Base-by-base conservation (phyloP, 2,329 filamentous ascomycete genomes). In the Alternaria atra region DNA sequence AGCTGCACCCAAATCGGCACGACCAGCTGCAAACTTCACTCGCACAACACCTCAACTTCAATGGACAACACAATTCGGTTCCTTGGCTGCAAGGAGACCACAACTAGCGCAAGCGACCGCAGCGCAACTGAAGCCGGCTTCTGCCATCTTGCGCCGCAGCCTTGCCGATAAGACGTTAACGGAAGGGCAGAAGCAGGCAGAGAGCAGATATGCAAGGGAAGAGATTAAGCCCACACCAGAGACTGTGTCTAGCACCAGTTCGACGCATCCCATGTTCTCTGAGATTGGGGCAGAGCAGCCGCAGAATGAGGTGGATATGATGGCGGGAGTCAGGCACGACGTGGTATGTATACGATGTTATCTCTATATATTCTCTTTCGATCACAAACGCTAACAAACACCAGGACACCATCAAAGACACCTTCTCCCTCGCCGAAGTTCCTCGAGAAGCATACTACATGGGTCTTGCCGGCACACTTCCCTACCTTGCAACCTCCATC, bases 401-500 rank as follows among this genome's bases (percentile, higher is more conserved):
- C 1, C 17, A 84, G 83, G 72, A 76, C 69, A 83, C 81, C 5
- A 82, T 85, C 69, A 76, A 74, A 55, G 82, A 84, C 6, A 84
- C 83, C 5, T 85, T 85, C 74, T 79, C 75, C 57, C 71, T 85
- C 32, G 66, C 73, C 20, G 74, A 77, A 12, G 83, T 85, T 9
- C 83, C 83, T 15, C 76, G 72, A 23, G 77, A 84, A 64, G 83
- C 83, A n/a, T 82, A 81, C 69, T 79, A 79, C 64, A 79, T 85
- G 61, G 83, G 83, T 48, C 74, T 84, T 61, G 83, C 83, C n/a
- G 83, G 83, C 65, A 82, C 84, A 3, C 66, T 85, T 15, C 83
- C 83, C 4, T 97, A 97, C 80, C 83, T 96, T 9, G 91, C 85
- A 42, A 97, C 94, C 5, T 97, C 93, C 0, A 74, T 94, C 3